Evolutionary conservation across 2,329 filamentous ascomycete species (phyloP), one percentile per base, ranked within the genome.

Genomic region (Curvularia lunata): DNA sequence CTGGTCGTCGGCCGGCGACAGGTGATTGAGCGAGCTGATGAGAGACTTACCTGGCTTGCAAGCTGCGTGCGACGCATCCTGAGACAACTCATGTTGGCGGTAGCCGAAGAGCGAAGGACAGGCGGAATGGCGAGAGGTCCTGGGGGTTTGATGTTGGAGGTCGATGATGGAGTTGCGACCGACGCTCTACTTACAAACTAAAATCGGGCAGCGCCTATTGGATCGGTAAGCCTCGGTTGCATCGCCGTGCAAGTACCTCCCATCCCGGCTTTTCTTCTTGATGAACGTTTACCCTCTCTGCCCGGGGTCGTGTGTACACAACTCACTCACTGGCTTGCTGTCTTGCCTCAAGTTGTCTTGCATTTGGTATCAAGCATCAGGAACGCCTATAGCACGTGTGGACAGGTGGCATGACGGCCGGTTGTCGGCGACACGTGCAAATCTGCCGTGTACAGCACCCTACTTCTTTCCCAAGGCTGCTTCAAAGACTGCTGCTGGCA

Each of bases 1-100:
- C 52, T 68, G 64, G 43, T 63, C 52, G 51, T 62, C 37, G 53
- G 54, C 32, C 21, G 54, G 25, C 63, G 46, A 38, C 23, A 54
- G 48, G 55, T 52, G 56, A 52, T 52, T 64, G 58, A 55, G 52
- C 18, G 53, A 57, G 56, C 40, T 54, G 41, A 60, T 43, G 48
- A 46, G 46, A 41, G 25, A 67, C 73, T 73, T 67, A 77, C 74
- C 72, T 77, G 74, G 69, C 69, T 76, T 58, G 71, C 69, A 62
- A 77, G 68, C 68, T 75, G 73, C 66, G 64, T 66, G 66, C 72
- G 72, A 68, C 72, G 73, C 73, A 76, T 75, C 71, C 68, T 74
- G 68, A 75, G 73, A 59, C 72, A 75, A 67, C 73, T 76, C 74
- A 77, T 77, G 59, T 67, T 74, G 70, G 69, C 64, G 56, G 58